Conservation (phyloP, 1,139 yeast genomes). For the Zhuliangozyma parablackwelliae region DNA sequence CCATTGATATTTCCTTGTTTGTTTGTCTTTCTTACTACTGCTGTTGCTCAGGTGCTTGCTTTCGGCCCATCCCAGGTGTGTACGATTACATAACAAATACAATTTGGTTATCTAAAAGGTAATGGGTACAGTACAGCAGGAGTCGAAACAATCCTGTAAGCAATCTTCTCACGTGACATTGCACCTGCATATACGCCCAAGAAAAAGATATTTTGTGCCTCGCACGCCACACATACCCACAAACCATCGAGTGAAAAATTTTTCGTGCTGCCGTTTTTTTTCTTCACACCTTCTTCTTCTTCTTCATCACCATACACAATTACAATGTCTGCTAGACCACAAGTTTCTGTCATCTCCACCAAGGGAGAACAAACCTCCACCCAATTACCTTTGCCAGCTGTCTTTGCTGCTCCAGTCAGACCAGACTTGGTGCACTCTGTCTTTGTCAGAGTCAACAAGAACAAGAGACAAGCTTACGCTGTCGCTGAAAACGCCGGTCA, state of each 20-base stretch:
- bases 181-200: too few species aligned
- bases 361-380: conserved; percentile 83
- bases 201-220: too few species aligned
- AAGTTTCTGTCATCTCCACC: conserved; percentile 90
- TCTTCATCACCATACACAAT: conserved; percentile 23
- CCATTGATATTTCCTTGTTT: too few species aligned
- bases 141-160: too few species aligned
- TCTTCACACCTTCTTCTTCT: conserved; percentile 18
- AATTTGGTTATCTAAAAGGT: too few species aligned
- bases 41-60: too few species aligned
- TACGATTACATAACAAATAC: too few species aligned
- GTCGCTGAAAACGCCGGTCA: conserved; percentile 99
- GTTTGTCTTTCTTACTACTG: too few species aligned
- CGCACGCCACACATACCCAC: background rate
- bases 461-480: conserved; percentile 99
- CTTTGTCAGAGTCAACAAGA: conserved; percentile 97
- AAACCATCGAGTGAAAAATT: conserved; percentile 8
- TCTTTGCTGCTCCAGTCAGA: conserved; percentile 99
- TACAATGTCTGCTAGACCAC: conserved; percentile 82
- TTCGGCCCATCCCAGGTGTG: too few species aligned
- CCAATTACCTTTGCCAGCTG: conserved; percentile 94
- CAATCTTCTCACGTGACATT: too few species aligned
- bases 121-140: too few species aligned
- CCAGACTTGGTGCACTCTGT: conserved; percentile 99
- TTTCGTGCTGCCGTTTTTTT: conserved; percentile 11